These are phyloP conservation scores for Talaromyces albobiverticillius DNA, from an alignment of 2,329 filamentous ascomycete genomes.

Conservation along the genomic window DNA sequence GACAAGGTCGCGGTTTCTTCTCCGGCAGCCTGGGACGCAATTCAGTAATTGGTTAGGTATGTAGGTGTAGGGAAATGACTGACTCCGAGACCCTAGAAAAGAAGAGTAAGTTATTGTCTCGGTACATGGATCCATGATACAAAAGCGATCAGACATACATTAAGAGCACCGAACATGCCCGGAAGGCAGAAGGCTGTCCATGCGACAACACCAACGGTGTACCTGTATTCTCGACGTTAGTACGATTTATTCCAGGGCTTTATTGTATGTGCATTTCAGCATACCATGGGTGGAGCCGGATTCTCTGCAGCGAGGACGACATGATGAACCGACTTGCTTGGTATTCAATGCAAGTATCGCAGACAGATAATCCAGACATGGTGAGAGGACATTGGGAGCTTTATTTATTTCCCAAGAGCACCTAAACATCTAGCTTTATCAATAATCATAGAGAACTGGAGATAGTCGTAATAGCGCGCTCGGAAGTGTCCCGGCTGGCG, in stretches of 20 bases:
- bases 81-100: slow-evolving; percentile 3
- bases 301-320: slow-evolving; percentile 1
- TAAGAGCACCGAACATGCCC: slow-evolving; percentile 1
- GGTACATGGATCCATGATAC: no score
- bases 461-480: no score
- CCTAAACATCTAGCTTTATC: no score
- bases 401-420: no score
- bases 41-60: not conserved
- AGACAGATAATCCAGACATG: not conserved
- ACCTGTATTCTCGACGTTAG: not conserved
- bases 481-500: not conserved
- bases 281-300: slow-evolving; percentile 2
- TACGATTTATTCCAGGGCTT: not conserved
- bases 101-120: no score
- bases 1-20: not conserved
- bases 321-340: not conserved
- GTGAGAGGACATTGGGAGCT: not conserved
- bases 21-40: not conserved
- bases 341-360: not conserved
- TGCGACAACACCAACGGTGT: slow-evolving; percentile 1
- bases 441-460: no score
- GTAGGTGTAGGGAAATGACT: not conserved
- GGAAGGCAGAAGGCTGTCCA: slow-evolving; percentile 4
- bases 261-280: not conserved
- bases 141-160: no score